These are phyloP conservation scores for Raffaelea ambrosiae DNA, from an alignment of 2,329 filamentous ascomycete species.

Conservation along the genomic window DNA sequence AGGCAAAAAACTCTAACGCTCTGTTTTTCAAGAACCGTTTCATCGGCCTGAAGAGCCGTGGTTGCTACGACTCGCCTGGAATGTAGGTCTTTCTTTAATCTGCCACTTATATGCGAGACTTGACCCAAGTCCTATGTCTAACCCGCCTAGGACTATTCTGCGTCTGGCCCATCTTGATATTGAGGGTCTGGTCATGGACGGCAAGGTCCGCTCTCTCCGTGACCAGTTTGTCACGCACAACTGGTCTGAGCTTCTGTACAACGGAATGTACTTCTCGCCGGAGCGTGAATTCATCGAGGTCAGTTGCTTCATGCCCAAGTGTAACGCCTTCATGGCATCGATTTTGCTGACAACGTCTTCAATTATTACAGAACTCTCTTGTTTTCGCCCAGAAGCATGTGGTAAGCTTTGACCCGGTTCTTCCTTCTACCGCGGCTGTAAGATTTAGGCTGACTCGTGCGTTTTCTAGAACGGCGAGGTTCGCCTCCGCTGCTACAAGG, in stretches of 20 bases:
- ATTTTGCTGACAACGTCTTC: not conserved
- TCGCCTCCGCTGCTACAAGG: slow-evolving; percentile 29
- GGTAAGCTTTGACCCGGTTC: too few species aligned
- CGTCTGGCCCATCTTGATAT: slow-evolving; percentile 39
- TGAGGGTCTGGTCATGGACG: slow-evolving; percentile 41
- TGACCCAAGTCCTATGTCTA: too few species aligned
- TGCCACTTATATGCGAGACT: too few species aligned
- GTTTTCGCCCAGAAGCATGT: slow-evolving; percentile 48
- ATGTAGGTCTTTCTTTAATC: slow-evolving; percentile 23
- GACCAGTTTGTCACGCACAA: slow-evolving; percentile 48
- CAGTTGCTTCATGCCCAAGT: not conserved
- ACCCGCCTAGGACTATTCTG: slow-evolving; percentile 17
- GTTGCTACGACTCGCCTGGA: slow-evolving; percentile 67
- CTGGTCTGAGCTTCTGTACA: slow-evolving; percentile 37
- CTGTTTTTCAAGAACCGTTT: slow-evolving; percentile 49
- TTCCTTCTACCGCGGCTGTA: not conserved
- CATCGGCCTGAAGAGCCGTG: slow-evolving; percentile 68
- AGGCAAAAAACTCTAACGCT: not conserved
- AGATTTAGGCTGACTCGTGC: not conserved
- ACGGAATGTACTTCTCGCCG: slow-evolving; percentile 43
- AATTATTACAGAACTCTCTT: slow-evolving; percentile 41
- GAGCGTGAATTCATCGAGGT: slow-evolving; percentile 46
- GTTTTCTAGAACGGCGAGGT: slow-evolving; percentile 26
- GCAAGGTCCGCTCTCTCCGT: slow-evolving; percentile 47
- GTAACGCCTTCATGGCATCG: not conserved